A percentile compares a stretch with the other conserved stretches of the same genome.
phyloP scores from a whole-genome alignment of 73 alveolate species.

The Paramecium primaurelia region DNA sequence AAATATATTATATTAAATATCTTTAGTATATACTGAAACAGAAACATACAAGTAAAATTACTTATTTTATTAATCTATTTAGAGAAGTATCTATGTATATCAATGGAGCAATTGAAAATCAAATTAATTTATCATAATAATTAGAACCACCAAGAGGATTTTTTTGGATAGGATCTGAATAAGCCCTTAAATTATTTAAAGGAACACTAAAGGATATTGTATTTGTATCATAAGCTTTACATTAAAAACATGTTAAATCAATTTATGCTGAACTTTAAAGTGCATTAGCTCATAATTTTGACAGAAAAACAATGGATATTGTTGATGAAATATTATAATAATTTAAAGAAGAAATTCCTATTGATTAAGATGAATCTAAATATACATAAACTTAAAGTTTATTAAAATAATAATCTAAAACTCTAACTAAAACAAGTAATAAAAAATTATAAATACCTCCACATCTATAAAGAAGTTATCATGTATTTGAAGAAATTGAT shows the following conservation, averaged over 20 bases:
- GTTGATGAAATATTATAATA: neutral
- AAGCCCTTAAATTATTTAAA: constrained; percentile 13
- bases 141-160: constrained; percentile 50
- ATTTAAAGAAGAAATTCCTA: constrained; percentile 12
- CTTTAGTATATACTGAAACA: neutral
- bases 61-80: neutral
- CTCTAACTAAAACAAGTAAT: neutral
- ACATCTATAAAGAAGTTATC: neutral
- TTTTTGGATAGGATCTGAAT: constrained; percentile 49
- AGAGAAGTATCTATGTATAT: constrained; percentile 33
- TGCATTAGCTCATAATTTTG: neutral
- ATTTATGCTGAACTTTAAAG: constrained; percentile 21
- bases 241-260: constrained; percentile 21
- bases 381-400: neutral
- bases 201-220: constrained; percentile 1
- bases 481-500: constrained; percentile 20
- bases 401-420: neutral
- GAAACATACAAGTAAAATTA: neutral
- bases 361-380: constrained; percentile 5
- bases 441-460: neutral
- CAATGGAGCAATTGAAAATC: constrained; percentile 26
- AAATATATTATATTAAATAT: neutral
- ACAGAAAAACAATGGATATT: neutral
- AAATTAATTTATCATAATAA: neutral
- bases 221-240: neutral